Evolutionary conservation across 2,329 filamentous ascomycete genomes (phyloP), one percentile per base, ranked within the genome.

Genomic region (Tolypocladium tropicale): DNA sequence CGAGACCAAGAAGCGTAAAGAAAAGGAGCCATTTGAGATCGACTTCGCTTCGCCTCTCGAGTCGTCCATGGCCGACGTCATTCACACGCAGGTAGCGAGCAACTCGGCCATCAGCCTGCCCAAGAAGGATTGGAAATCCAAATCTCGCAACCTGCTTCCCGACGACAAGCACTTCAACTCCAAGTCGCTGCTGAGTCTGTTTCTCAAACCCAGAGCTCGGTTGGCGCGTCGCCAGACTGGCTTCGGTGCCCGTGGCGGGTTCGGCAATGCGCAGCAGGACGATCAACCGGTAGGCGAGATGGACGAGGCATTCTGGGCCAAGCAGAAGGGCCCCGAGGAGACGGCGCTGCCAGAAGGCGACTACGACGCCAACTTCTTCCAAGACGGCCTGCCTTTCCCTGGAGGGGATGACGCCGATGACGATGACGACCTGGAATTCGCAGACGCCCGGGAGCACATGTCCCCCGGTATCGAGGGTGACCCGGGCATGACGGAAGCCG

Each of bases 81-180:
- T 97, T 36, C 92, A 93, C 71, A 94, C 88, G 0, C 85, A 86
- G 57, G 90, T 93, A 7, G 80, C 85, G 21, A 90, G 86, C 54
- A 95, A 91, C 68, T 82, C 88, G 4, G 81, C 84, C 41, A 95
- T 97, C 62, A 90, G 85, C 51, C 71, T 99, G 62, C 88, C 93
- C 21, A 96, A 95, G 75, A 90, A 92, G 62, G 91, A 97, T 70
- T 95, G 93, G 90, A 94, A 90, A 70, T 94, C 90, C 41, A 96
- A 95, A 72, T 91, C 88, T 1, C 83, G 90, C 52, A 96, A 99
- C 68, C 80, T 99, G 3, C 83, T 99, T 5, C 93, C 95, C 2
- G 94, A 99, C 66, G 94, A 99, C 74, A 96, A 96, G 72, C 92
- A 97, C 69, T 97, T 99, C 76, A 96, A 92, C 74, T 97, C 93